These are phyloP conservation scores for Arachnomyces sp. DNA, from an alignment of 2,329 filamentous ascomycete species.

Conservation along the genomic window DNA sequence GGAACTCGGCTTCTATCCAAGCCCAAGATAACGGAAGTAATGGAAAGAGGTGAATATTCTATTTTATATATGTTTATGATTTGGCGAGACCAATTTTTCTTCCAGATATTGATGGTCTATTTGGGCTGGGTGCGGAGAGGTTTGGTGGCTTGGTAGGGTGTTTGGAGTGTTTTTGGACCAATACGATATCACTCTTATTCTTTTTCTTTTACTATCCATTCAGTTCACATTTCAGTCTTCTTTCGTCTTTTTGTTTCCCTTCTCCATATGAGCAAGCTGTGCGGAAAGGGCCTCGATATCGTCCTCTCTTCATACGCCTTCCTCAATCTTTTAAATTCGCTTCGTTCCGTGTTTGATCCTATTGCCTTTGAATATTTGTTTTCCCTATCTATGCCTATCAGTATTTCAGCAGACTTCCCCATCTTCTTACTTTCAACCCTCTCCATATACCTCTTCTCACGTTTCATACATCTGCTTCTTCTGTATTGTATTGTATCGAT, in stretches of 20 bases:
- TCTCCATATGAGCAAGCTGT: slow-evolving; percentile 12
- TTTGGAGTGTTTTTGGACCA: slow-evolving; percentile 4
- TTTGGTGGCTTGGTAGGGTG: neutral
- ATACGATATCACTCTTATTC: slow-evolving; percentile 5
- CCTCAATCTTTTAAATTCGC: slow-evolving; percentile 4
- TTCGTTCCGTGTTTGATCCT: slow-evolving; percentile 9
- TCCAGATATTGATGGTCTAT: neutral
- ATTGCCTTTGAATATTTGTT: slow-evolving; percentile 12
- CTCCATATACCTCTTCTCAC: too few species aligned
- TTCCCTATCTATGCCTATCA: slow-evolving; percentile 1
- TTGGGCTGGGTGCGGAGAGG: neutral
- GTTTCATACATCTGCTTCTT: too few species aligned
- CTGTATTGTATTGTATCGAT: too few species aligned
- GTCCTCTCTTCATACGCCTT: neutral
- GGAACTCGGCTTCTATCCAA: neutral
- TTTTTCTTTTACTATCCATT: slow-evolving; percentile 8
- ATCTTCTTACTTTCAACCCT: too few species aligned
- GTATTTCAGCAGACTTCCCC: too few species aligned
- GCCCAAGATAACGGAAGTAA: slow-evolving; percentile 2
- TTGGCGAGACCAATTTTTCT: slow-evolving; percentile 7
- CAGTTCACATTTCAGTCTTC: slow-evolving; percentile 2
- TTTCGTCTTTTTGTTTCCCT: slow-evolving; percentile 4
- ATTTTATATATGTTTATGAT: slow-evolving; percentile 3
- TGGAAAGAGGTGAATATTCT: slow-evolving; percentile 5
- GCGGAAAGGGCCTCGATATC: slow-evolving; percentile 4